Percentiles rank a stretch among this genome's conserved stretches.
phyloP scores from a whole-genome alignment of 1,284 basidiomycete genomes.

The Melampsora americana region DNA sequence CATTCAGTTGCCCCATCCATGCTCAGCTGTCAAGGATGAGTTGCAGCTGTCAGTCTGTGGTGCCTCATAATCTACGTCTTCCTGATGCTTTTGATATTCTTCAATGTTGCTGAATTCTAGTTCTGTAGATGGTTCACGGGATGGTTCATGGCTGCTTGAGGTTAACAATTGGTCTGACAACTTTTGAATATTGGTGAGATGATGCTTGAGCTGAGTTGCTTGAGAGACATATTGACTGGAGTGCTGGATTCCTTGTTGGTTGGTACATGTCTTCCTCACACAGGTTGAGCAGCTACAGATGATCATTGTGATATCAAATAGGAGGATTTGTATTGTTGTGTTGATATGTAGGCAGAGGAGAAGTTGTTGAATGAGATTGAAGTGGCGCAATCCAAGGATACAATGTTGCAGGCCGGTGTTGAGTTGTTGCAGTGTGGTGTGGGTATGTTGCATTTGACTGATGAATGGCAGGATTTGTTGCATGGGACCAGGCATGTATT shows the following conservation, averaged over 20 bases:
- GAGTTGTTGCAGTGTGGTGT: no score
- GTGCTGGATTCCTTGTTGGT: no score
- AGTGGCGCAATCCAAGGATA: no score
- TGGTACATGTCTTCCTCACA: no score
- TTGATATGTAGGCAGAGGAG: no score
- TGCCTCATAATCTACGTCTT: constrained; percentile 6
- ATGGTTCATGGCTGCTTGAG: not conserved
- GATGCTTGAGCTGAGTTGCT: constrained; percentile 2
- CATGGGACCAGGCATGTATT: no score
- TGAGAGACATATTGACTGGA: not conserved
- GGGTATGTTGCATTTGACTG: no score
- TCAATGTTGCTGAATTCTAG: not conserved
- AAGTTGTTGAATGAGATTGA: no score
- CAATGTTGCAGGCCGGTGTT: no score
- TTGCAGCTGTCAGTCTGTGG: not conserved
- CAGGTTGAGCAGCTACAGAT: not conserved
- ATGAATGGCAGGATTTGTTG: no score
- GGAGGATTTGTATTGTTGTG: no score
- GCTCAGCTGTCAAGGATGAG: not conserved
- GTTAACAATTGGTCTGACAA: not conserved
- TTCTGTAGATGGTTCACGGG: not conserved
- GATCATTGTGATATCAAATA: not conserved
- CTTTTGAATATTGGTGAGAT: not conserved
- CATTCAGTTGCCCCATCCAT: not conserved
- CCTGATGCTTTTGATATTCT: not conserved